Evolutionary conservation across 768 basidiomycete genomes (phyloP).

Genomic region (Suillus hirtellus): DNA sequence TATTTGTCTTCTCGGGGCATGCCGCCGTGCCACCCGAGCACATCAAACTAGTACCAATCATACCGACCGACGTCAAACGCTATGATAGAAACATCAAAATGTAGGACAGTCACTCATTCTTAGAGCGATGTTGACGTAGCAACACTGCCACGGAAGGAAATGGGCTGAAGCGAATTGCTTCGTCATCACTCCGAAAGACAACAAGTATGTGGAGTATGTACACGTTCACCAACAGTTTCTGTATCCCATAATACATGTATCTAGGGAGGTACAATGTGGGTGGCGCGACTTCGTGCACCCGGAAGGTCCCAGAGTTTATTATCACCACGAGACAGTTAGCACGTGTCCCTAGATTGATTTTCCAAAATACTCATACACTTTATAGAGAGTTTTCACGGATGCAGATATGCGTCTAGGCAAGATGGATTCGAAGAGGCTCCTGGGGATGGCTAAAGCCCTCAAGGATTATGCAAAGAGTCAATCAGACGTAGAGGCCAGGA

Average conservation of each 20-base stretch:
- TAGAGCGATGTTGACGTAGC: not conserved
- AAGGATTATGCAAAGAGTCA: not conserved
- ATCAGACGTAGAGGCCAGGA: not conserved
- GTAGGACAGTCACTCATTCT: not conserved
- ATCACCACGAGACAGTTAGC: constrained; percentile 22
- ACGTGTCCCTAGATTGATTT: not conserved
- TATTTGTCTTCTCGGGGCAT: not conserved
- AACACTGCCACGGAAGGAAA: not conserved
- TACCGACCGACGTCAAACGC: constrained; percentile 1
- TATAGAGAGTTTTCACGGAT: constrained; percentile 16
- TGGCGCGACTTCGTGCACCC: constrained; percentile 41
- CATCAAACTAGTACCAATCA: not conserved
- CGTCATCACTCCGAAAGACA: not conserved
- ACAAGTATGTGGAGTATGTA: constrained; percentile 1
- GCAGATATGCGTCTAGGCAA: constrained; percentile 8
- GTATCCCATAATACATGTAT: not conserved
- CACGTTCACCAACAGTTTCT: not conserved
- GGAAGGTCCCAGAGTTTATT: constrained; percentile 30
- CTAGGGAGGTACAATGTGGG: constrained; percentile 14
- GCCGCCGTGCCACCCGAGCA: not conserved
- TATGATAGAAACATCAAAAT: not conserved
- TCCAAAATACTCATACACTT: not conserved
- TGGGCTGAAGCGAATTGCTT: not conserved
- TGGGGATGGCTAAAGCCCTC: not conserved
- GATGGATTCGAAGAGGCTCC: not conserved